Evolutionary conservation across 164 flowering plant species (phyloP).

Genomic region (Tetrastigma voinierianum): DNA sequence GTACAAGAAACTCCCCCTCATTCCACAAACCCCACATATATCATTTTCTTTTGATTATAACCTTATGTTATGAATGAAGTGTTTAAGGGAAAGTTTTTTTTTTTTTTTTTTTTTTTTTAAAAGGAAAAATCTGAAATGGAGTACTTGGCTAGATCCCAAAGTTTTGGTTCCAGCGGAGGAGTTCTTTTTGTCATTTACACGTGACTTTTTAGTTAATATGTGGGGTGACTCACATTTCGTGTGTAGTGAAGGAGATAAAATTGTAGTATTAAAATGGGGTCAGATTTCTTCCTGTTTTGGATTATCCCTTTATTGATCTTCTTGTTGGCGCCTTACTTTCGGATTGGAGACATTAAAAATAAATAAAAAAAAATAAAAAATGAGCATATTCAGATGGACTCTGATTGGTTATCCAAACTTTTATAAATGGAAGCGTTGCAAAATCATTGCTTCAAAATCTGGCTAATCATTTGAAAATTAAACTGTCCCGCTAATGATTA

Average conservation of each 20-base stretch:
- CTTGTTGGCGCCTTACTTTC: not conserved
- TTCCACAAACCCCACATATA: constrained; percentile 2
- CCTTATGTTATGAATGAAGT: too few species aligned
- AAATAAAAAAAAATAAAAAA: not conserved
- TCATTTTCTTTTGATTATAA: too few species aligned
- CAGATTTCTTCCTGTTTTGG: not conserved
- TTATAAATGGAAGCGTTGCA: too few species aligned
- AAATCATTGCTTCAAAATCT: too few species aligned
- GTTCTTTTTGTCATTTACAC: constrained; percentile 15
- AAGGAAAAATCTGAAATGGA: not conserved
- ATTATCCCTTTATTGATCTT: not conserved
- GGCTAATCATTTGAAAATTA: too few species aligned
- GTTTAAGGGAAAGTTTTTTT: too few species aligned
- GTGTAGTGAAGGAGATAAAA: not conserved
- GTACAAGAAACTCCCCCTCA: constrained; percentile 16
- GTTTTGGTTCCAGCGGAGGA: too few species aligned
- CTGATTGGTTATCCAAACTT: too few species aligned
- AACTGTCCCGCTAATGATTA: too few species aligned
- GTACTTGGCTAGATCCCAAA: not conserved
- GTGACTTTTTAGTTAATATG: constrained; percentile 26
- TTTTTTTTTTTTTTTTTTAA: too few species aligned
- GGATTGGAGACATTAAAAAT: too few species aligned
- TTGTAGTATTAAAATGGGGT: not conserved
- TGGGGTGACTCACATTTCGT: constrained; percentile 15
- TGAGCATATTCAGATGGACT: too few species aligned